Evolutionary conservation across 345 rosid genomes (phyloP).

Genomic region (Citrus sp.): DNA sequence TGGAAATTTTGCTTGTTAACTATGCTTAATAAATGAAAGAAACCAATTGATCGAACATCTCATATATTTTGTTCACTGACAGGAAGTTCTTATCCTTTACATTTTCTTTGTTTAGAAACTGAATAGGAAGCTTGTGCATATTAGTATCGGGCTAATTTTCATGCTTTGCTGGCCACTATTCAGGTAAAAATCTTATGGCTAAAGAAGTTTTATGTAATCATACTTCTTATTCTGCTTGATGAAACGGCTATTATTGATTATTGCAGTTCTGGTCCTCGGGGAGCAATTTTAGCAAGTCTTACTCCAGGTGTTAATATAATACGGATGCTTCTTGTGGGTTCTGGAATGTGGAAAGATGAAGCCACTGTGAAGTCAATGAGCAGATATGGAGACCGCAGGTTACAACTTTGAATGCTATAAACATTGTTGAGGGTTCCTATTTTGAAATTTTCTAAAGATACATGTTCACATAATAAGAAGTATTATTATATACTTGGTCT

Average conservation of each 20-base stretch:
- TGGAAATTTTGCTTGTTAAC: background rate
- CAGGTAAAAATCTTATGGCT: constrained; percentile 45
- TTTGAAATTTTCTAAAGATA: background rate
- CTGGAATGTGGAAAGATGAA: constrained; percentile 75
- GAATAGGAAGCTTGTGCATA: constrained; percentile 87
- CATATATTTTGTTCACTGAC: background rate
- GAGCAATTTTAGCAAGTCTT: constrained; percentile 71
- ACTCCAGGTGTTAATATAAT: constrained; percentile 65
- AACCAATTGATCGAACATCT: background rate
- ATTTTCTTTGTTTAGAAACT: constrained; percentile 44
- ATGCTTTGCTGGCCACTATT: constrained; percentile 89
- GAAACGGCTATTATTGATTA: constrained; percentile 14
- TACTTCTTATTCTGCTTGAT: constrained; percentile 6
- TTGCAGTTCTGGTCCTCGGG: constrained; percentile 72
- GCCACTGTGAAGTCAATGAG: constrained; percentile 93
- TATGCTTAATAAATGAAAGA: background rate
- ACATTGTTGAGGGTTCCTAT: background rate
- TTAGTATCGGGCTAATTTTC: constrained; percentile 75
- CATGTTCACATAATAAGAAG: background rate
- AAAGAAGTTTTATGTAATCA: background rate
- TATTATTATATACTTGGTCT: background rate
- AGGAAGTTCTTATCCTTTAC: constrained; percentile 4
- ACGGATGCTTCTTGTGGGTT: constrained; percentile 76
- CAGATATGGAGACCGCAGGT: constrained; percentile 91
- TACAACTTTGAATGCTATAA: background rate